Evolutionary conservation across 257 asterid genomes (phyloP).

Genomic region (Anisodus acutangulus): DNA sequence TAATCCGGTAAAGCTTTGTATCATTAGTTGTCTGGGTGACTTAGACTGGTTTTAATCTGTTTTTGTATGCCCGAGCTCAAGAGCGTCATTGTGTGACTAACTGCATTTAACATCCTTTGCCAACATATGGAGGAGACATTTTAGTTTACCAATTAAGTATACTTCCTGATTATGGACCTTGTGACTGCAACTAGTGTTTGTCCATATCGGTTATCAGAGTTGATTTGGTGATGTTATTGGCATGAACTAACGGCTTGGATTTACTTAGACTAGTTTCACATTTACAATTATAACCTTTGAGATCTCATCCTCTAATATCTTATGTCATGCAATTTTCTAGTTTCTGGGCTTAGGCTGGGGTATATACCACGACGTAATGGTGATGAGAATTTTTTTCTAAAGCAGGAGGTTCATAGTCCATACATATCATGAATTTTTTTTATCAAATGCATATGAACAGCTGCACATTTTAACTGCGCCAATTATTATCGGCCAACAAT

Average conservation of each 20-base stretch:
- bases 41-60: constrained; percentile 46
- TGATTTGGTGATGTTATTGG: background rate
- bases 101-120: constrained; percentile 43
- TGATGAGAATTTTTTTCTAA: background rate
- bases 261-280: background rate
- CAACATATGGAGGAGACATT: constrained; percentile 10
- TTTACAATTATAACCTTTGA: background rate
- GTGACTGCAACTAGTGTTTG: background rate
- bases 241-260: background rate
- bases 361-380: background rate
- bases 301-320: background rate
- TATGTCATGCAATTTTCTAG: background rate
- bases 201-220: background rate
- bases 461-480: background rate
- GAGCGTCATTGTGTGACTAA: constrained; percentile 47
- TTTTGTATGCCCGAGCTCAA: constrained; percentile 51
- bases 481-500: background rate
- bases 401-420: background rate
- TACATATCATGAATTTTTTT: background rate
- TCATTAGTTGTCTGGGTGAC: constrained; percentile 57
- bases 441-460: background rate
- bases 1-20: constrained; percentile 44
- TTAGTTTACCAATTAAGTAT: constrained; percentile 4
- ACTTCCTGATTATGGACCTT: background rate
- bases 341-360: background rate